phyloP scores from a whole-genome alignment of 2,329 filamentous ascomycete species.

The Trichoderma brevicompactum region DNA sequence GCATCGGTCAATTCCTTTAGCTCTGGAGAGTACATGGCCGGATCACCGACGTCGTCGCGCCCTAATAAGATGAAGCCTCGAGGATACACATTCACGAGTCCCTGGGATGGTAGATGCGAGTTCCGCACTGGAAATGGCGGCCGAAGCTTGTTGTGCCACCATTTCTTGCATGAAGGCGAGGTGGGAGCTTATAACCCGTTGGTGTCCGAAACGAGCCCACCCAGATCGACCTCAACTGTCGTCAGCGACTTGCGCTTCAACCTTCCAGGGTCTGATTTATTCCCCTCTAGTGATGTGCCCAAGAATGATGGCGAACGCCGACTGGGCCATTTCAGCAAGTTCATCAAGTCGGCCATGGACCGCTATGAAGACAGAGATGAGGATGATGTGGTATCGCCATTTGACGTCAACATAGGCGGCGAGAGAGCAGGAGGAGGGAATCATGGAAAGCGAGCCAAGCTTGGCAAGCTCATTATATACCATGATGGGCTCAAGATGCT shows the following conservation, averaged over 20 bases:
- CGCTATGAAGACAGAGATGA: constrained; percentile 46
- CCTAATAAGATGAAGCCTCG: constrained; percentile 51
- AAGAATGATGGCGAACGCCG: constrained; percentile 42
- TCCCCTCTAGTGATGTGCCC: constrained; percentile 44
- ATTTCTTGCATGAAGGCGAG: constrained; percentile 60
- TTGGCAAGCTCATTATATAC: constrained; percentile 89
- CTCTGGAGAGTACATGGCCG: constrained; percentile 37
- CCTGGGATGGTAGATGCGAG: constrained; percentile 86
- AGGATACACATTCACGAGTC: constrained; percentile 79
- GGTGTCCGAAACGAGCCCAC: constrained; percentile 41
- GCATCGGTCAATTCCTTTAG: constrained; percentile 41
- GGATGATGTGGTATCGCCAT: constrained; percentile 45
- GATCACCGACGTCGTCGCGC: constrained; percentile 11
- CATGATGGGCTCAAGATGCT: constrained; percentile 95
- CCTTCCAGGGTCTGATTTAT: constrained; percentile 65
- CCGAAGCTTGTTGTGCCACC: constrained; percentile 73
- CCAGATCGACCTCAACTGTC: constrained; percentile 43
- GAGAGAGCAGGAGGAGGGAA: constrained; percentile 87
- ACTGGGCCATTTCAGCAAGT: constrained; percentile 51
- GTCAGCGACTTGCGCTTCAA: constrained; percentile 92
- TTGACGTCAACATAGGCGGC: constrained; percentile 76
- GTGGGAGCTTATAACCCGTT: constrained; percentile 50
- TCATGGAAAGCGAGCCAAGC: constrained; percentile 82
- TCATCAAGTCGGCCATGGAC: constrained; percentile 42
- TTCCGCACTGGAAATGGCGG: constrained; percentile 81